phyloP scores from a whole-genome alignment of 2,329 filamentous ascomycete genomes.

The Geosmithia putterillii region DNA sequence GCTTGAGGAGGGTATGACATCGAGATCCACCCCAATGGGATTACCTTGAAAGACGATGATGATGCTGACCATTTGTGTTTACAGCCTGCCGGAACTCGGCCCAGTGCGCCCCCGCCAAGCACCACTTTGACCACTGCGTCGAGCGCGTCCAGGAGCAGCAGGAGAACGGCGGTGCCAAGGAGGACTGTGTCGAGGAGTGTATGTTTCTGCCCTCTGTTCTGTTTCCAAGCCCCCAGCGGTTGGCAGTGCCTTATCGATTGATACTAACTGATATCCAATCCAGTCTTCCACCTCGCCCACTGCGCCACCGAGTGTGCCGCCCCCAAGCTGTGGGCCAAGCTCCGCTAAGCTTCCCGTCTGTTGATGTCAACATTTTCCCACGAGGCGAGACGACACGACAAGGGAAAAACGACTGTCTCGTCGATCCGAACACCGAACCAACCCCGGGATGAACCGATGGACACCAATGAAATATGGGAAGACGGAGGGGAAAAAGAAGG shows the following conservation, averaged over 20 bases:
- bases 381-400: too few relatives aligned
- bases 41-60: slow-evolving; percentile 1
- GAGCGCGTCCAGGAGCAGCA: slow-evolving; percentile 65
- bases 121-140: slow-evolving; percentile 97
- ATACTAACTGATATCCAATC: slow-evolving; percentile 2
- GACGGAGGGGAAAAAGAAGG: too few relatives aligned
- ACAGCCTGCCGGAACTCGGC: slow-evolving; percentile 82
- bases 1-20: slow-evolving; percentile 75
- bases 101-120: slow-evolving; percentile 78
- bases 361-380: too few relatives aligned
- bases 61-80: background rate
- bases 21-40: background rate
- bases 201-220: slow-evolving; percentile 35
- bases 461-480: too few relatives aligned
- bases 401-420: too few relatives aligned
- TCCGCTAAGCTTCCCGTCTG: slow-evolving; percentile 55
- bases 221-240: background rate
- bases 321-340: slow-evolving; percentile 84
- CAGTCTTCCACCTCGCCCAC: slow-evolving; percentile 98
- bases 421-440: too few relatives aligned
- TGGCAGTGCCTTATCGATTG: background rate
- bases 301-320: slow-evolving; percentile 89
- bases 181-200: slow-evolving; percentile 99
- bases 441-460: too few relatives aligned
- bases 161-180: slow-evolving; percentile 61